These are phyloP conservation scores for Ceratobasidium sp. DNA, from an alignment of 1,284 basidiomycete species.

Conservation along the genomic window DNA sequence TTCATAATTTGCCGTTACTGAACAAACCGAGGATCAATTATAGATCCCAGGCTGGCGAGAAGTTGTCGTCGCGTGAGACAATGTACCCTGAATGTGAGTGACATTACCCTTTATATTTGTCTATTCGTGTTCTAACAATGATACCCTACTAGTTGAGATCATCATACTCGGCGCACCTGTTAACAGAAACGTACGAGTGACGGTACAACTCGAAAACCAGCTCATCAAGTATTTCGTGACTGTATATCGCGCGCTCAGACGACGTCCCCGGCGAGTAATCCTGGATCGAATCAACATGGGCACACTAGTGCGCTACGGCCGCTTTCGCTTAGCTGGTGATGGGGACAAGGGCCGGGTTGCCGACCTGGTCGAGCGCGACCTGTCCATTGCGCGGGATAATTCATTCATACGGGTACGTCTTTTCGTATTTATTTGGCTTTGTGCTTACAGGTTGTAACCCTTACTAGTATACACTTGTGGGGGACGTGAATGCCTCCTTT, in stretches of 20 bases:
- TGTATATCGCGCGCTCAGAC: too few relatives aligned
- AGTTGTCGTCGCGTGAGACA: not conserved
- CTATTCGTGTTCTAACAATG: too few relatives aligned
- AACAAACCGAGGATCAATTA: not conserved
- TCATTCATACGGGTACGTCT: constrained; percentile 22
- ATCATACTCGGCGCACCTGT: too few relatives aligned
- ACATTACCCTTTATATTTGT: too few relatives aligned
- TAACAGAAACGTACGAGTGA: too few relatives aligned
- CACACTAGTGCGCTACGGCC: constrained; percentile 23
- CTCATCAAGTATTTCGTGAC: too few relatives aligned
- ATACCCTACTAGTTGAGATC: too few relatives aligned
- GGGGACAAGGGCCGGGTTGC: constrained; percentile 25
- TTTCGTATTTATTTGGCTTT: not conserved
- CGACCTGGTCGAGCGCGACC: not conserved
- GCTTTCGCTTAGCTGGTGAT: constrained; percentile 15
- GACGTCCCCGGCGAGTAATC: not conserved
- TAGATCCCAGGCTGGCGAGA: not conserved
- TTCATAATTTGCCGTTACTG: not conserved
- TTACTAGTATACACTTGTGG: not conserved
- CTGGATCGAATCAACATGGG: not conserved
- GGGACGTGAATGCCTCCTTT: too few relatives aligned
- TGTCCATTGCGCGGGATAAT: constrained; percentile 12
- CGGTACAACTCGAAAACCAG: too few relatives aligned
- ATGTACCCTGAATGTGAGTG: constrained; percentile 9
- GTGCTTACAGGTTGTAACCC: not conserved